Conservation (phyloP, 108 stramenopile species). For the Licmophora abbreviata region DNA sequence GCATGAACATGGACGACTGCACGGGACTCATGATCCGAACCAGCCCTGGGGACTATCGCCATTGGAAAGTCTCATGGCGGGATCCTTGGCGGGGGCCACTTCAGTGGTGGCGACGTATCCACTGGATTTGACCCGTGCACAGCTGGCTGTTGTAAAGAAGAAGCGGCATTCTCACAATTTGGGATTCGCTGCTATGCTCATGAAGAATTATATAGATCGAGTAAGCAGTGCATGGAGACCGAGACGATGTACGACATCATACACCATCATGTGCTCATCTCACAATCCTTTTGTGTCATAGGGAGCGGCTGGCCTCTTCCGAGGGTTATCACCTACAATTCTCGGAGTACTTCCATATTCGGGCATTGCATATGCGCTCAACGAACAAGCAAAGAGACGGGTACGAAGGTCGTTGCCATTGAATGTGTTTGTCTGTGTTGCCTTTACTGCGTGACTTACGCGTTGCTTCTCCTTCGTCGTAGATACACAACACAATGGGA, state of each 20-base stretch:
- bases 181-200: constrained; percentile 24
- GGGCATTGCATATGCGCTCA: constrained; percentile 89
- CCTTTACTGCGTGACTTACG: not conserved
- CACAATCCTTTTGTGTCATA: constrained; percentile 5
- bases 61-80: constrained; percentile 70
- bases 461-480: no score
- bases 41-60: constrained; percentile 43
- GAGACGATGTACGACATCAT: no score
- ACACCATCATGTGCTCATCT: no score
- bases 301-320: constrained; percentile 63
- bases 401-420: no score
- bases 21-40: not conserved
- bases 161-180: constrained; percentile 18
- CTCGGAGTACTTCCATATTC: constrained; percentile 95
- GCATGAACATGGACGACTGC: constrained; percentile 12
- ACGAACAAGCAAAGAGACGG: constrained; percentile 85
- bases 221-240: constrained; percentile 7
- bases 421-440: not conserved
- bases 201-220: constrained; percentile 29
- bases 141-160: constrained; percentile 82
- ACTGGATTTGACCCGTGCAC: constrained; percentile 90
- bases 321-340: constrained; percentile 88
- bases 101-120: constrained; percentile 89
- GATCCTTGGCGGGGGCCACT: constrained; percentile 85
- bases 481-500: constrained; percentile 39